Evolutionary conservation across 2,329 filamentous ascomycete species (phyloP).

Genomic region (Aspergillus quadricinctus): DNA sequence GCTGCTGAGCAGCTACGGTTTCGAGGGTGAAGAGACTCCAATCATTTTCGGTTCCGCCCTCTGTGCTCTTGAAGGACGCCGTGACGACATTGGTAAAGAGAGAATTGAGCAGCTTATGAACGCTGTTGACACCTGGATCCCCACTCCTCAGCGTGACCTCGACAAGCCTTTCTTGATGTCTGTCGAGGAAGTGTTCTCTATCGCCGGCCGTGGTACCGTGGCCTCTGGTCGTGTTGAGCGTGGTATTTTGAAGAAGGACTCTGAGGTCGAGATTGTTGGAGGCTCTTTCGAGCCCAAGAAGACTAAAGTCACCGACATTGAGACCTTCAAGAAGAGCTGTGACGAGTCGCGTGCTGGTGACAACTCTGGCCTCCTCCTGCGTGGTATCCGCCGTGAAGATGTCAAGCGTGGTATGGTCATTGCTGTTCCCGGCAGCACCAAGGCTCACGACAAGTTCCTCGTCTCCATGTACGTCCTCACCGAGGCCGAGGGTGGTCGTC

Average conservation of each 20-base stretch:
- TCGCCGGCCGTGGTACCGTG: constrained; percentile 90
- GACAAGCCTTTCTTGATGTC: constrained; percentile 99
- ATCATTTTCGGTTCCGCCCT: constrained; percentile 97
- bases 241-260: constrained; percentile 86
- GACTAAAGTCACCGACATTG: constrained; percentile 99
- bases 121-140: constrained; percentile 93
- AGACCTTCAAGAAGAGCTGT: constrained; percentile 99
- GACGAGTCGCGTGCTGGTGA: constrained; percentile 94
- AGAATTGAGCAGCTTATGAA: constrained; percentile 90
- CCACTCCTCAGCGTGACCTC: constrained; percentile 85
- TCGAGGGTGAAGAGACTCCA: constrained; percentile 96
- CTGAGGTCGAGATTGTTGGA: constrained; percentile 90
- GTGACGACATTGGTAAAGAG: constrained; percentile 76
- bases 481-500: constrained; percentile 96
- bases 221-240: constrained; percentile 97
- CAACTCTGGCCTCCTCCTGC: constrained; percentile 95
- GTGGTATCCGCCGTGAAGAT: constrained; percentile 94
- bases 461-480: constrained; percentile 93
- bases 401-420: constrained; percentile 93
- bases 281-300: constrained; percentile 79
- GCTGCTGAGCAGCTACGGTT: constrained; percentile 85
- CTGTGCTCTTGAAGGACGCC: constrained; percentile 82
- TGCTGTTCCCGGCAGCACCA: constrained; percentile 74
- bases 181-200: constrained; percentile 88
- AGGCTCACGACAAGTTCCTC: constrained; percentile 87